Percentiles rank a stretch among this genome's conserved stretches.
These are phyloP conservation scores for Musa beccarii DNA, from an alignment of 176 grass and related monocot species.

Conservation along the genomic window DNA sequence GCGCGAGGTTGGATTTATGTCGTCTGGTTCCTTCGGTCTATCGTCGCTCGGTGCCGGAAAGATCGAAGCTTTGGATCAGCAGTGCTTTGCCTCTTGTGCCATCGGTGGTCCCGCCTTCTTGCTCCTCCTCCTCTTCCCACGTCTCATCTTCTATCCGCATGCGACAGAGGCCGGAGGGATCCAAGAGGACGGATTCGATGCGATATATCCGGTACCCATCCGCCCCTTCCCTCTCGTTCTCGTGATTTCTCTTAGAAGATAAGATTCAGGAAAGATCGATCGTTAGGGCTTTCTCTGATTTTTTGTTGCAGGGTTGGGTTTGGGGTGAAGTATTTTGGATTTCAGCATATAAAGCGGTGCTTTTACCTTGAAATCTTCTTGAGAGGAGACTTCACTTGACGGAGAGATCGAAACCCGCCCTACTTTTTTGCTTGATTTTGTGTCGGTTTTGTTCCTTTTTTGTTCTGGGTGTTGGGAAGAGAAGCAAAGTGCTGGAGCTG, in stretches of 20 bases:
- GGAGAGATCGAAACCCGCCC: slow-evolving; percentile 12
- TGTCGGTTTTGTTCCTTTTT: not conserved
- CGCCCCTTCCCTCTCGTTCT: not conserved
- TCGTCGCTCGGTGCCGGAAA: not conserved
- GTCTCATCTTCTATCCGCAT: not conserved
- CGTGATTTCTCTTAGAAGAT: too few relatives aligned
- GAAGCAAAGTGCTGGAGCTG: not conserved
- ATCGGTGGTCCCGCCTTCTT: not conserved
- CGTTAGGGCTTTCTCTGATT: not conserved
- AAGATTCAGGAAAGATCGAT: too few relatives aligned
- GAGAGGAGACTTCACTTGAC: slow-evolving; percentile 41
- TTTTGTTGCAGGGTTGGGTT: slow-evolving; percentile 57
- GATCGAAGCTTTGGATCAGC: not conserved
- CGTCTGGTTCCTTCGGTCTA: not conserved
- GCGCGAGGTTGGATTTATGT: not conserved
- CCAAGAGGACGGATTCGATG: slow-evolving; percentile 6
- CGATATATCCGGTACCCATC: not conserved
- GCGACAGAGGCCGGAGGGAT: slow-evolving; percentile 2
- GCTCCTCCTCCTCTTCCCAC: not conserved
- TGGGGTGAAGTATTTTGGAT: slow-evolving; percentile 88
- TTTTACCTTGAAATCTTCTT: slow-evolving; percentile 27
- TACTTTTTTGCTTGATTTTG: slow-evolving; percentile 27
- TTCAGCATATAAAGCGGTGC: slow-evolving; percentile 79
- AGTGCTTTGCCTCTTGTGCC: not conserved
- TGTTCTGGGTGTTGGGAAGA: not conserved